Evolutionary conservation across 139 green algal genomes (phyloP), one percentile per base, ranked within the genome.

Genomic region (Dunaliella primolecta): DNA sequence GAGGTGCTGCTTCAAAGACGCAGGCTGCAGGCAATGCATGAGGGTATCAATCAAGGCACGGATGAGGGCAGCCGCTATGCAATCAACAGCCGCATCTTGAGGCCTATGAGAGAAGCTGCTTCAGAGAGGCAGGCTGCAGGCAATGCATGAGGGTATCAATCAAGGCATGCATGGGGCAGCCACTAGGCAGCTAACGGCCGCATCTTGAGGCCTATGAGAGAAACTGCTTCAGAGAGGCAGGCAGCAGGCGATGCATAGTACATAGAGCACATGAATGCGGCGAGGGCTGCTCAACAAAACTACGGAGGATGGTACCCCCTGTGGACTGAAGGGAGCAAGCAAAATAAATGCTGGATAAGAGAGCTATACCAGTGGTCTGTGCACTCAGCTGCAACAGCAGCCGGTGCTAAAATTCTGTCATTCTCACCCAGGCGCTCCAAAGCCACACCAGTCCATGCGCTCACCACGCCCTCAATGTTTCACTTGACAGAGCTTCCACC

Each of bases 361-460:
- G n/a, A n/a, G n/a, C n/a, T n/a, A n/a, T n/a, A n/a, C n/a, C n/a
- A n/a, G n/a, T n/a, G n/a, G n/a, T n/a, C n/a, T n/a, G n/a, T n/a
- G n/a, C 32, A 25, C 84, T 56, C 82, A 90, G 89, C 75, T 97
- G 90, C 1, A 84, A 75, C n/a, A 92, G 36, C 82, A 96, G 88
- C 25, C 85, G 85, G 27, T 89, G 82, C 37, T 86, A n/a, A n/a
- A n/a, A n/a, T n/a, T n/a, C n/a, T 83, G 72, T 97, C 95, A 34
- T 95, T 91, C 36, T 88, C 85, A 36, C 91, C 92, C 81, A 99
- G 92, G 85, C 93, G 90, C 82, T 93, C 86, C 3, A 98, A 92
- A 0, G 97, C 96, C 57, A 99, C 98, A 86, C 94, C 94, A 0
- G 94, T 97, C 97, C 97, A 99, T 15, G 89, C 75, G 0, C 91